Evolutionary conservation across 192 early-diverging fungal genomes (phyloP).

Genomic region (Rhizophagus clarus): DNA sequence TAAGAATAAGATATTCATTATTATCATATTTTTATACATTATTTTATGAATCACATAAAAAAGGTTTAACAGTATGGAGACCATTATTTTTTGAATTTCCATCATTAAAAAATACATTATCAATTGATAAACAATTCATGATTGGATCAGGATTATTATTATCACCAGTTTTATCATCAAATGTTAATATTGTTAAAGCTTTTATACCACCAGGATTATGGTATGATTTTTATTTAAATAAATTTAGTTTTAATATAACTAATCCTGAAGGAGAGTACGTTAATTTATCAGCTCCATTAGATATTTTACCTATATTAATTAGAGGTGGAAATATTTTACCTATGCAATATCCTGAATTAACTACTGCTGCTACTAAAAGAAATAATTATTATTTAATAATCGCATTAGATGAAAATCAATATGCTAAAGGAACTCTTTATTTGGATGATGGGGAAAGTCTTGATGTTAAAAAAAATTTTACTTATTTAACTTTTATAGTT

Average conservation of each 20-base stretch:
- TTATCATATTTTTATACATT: conserved; percentile 66
- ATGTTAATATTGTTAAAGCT: conserved; percentile 50
- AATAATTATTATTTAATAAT: conserved; percentile 53
- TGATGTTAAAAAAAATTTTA: background rate
- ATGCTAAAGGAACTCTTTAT: conserved; percentile 56
- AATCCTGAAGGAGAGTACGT: conserved; percentile 3
- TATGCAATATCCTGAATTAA: conserved; percentile 52
- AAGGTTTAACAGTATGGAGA: conserved; percentile 57
- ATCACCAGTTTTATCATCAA: conserved; percentile 56
- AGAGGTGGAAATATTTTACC: conserved; percentile 65
- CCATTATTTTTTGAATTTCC: conserved; percentile 61
- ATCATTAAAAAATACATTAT: conserved; percentile 26
- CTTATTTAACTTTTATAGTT: background rate
- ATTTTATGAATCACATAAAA: conserved; percentile 49
- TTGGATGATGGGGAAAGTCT: conserved; percentile 59
- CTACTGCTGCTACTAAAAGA: conserved; percentile 47
- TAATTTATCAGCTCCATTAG: conserved; percentile 37
- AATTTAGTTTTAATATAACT: background rate
- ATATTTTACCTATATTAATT: conserved; percentile 61
- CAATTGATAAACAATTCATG: conserved; percentile 62
- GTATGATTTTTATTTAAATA: conserved; percentile 60
- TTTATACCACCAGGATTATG: conserved; percentile 62
- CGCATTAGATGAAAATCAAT: conserved; percentile 49
- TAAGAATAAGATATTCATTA: conserved; percentile 62
- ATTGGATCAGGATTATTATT: conserved; percentile 60